These are phyloP conservation scores for Aplosporella prunicola DNA, from an alignment of 2,329 filamentous ascomycete genomes.

Conservation along the genomic window DNA sequence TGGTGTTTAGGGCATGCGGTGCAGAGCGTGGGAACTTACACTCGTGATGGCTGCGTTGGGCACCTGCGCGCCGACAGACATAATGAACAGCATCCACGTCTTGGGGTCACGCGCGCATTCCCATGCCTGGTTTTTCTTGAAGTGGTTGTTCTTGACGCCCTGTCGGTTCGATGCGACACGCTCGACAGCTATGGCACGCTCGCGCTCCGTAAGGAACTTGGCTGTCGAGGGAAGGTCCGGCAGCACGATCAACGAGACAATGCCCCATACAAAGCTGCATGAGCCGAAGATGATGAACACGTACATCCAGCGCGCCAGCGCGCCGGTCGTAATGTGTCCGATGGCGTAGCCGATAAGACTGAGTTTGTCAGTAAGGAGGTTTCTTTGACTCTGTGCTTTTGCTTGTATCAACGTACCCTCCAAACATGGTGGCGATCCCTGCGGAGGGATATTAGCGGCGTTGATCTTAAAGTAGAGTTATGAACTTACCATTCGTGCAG, in stretches of 20 bases:
- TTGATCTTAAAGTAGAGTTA: too few relatives aligned
- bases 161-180: constrained; percentile 43
- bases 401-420: constrained; percentile 26
- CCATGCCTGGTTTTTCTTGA: constrained; percentile 31
- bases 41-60: constrained; percentile 49
- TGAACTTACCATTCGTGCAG: constrained; percentile 48
- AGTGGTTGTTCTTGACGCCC: constrained; percentile 45
- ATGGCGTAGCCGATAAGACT: constrained; percentile 47
- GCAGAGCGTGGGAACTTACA: constrained; percentile 13
- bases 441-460: too few relatives aligned
- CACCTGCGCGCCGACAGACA: constrained; percentile 43
- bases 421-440: constrained; percentile 54
- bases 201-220: constrained; percentile 32
- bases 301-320: constrained; percentile 45
- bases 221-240: constrained; percentile 39
- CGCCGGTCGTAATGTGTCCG: constrained; percentile 46
- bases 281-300: constrained; percentile 48
- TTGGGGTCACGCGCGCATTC: constrained; percentile 46
- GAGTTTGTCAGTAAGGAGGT: too few relatives aligned
- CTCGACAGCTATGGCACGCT: constrained; percentile 41
- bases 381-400: too few relatives aligned
- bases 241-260: constrained; percentile 29
- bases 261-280: constrained; percentile 27
- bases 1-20: too few relatives aligned
- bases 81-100: constrained; percentile 49